These are phyloP conservation scores for Aschersonia sp. DNA, from an alignment of 2,329 filamentous ascomycete species.

Conservation along the genomic window DNA sequence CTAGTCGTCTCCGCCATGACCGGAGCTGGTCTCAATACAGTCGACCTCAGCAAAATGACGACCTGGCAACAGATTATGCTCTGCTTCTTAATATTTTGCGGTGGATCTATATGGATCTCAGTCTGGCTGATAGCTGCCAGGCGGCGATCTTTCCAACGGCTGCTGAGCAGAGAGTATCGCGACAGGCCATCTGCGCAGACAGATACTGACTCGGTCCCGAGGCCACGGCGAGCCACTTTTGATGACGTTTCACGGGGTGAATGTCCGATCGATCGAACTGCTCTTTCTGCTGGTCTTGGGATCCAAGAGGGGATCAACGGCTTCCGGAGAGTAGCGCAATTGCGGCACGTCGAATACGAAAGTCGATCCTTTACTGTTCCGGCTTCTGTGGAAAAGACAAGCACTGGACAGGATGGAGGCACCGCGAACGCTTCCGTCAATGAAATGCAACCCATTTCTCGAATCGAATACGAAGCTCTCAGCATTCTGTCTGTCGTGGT, in stretches of 20 bases:
- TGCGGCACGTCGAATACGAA: too few species aligned
- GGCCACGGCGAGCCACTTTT: too few species aligned
- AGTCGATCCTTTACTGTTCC: too few species aligned
- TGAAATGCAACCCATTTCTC: constrained; percentile 27
- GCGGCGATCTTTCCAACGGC: constrained; percentile 43
- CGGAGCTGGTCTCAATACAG: constrained; percentile 51
- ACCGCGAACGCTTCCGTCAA: constrained; percentile 36
- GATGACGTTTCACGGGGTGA: too few species aligned
- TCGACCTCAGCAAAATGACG: constrained; percentile 47
- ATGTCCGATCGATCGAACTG: too few species aligned
- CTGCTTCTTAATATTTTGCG: constrained; percentile 49
- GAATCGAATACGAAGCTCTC: constrained; percentile 44
- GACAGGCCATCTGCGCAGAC: neutral
- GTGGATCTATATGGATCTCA: constrained; percentile 52
- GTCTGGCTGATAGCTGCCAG: constrained; percentile 47
- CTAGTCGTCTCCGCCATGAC: constrained; percentile 53
- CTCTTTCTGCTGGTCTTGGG: too few species aligned
- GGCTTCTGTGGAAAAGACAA: neutral
- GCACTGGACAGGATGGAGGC: constrained; percentile 34
- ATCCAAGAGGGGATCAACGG: too few species aligned
- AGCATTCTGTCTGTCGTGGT: constrained; percentile 43
- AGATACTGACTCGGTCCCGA: neutral
- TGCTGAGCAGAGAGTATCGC: neutral
- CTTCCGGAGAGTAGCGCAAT: too few species aligned
- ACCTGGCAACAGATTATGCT: constrained; percentile 54